Evolutionary conservation across 257 asterid genomes (phyloP).

Genomic region (Solanum paucissectum): DNA sequence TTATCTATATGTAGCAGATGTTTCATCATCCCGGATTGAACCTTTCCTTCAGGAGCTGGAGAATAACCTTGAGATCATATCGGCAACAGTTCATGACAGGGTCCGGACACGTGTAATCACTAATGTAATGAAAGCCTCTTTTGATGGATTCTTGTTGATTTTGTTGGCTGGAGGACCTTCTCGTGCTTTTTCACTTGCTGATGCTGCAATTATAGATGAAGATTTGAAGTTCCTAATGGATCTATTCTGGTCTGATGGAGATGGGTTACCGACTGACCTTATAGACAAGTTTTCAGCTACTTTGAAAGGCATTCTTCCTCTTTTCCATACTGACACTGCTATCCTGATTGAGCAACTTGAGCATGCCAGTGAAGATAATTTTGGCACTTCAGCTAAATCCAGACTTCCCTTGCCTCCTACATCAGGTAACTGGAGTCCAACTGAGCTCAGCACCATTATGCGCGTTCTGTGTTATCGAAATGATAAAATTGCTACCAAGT

Average conservation of each 20-base stretch:
- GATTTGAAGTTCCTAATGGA: constrained; percentile 64
- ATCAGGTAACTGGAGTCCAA: constrained; percentile 63
- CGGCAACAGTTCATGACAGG: constrained; percentile 71
- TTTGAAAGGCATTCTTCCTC: constrained; percentile 40
- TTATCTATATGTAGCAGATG: constrained; percentile 53
- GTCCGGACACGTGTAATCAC: constrained; percentile 78
- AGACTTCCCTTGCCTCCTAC: constrained; percentile 64
- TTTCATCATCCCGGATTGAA: constrained; percentile 71
- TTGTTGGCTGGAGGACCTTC: constrained; percentile 78
- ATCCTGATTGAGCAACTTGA: constrained; percentile 49
- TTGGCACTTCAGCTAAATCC: constrained; percentile 31
- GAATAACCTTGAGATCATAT: constrained; percentile 52
- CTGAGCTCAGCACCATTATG: constrained; percentile 60
- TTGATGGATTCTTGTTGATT: constrained; percentile 72
- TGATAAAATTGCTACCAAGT: constrained; percentile 61
- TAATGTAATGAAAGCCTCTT: constrained; percentile 74
- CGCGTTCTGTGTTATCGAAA: constrained; percentile 67
- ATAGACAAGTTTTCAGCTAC: constrained; percentile 45
- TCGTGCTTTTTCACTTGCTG: constrained; percentile 49
- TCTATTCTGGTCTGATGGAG: constrained; percentile 92
- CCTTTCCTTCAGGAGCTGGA: constrained; percentile 84
- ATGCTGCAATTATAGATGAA: constrained; percentile 46
- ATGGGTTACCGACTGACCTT: constrained; percentile 79
- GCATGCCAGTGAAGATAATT: constrained; percentile 6
- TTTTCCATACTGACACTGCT: constrained; percentile 38